A percentile compares a stretch with the other conserved stretches of the same genome.
These are phyloP conservation scores for Bipolaris zeicola DNA, from an alignment of 2,329 filamentous ascomycete genomes.

Conservation along the genomic window DNA sequence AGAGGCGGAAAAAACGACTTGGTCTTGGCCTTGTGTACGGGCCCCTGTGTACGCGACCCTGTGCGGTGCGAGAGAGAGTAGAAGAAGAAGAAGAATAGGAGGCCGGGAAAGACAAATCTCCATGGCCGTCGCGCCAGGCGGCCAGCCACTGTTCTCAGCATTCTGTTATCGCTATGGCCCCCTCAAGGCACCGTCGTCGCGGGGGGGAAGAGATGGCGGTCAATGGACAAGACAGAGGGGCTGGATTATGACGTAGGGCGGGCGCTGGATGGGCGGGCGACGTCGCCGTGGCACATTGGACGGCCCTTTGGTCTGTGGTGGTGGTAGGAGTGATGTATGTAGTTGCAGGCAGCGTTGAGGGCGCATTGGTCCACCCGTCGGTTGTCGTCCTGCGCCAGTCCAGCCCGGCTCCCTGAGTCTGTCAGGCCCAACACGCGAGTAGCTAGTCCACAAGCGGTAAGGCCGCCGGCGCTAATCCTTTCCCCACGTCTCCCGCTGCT, in stretches of 20 bases:
- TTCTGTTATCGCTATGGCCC: constrained; percentile 17
- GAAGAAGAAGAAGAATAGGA: constrained; percentile 42
- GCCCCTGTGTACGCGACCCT: constrained; percentile 16
- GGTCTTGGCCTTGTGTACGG: constrained; percentile 38
- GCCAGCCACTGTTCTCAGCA: constrained; percentile 35
- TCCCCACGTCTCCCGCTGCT: neutral
- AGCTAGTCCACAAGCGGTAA: constrained; percentile 9
- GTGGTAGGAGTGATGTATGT: constrained; percentile 5
- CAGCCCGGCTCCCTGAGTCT: constrained; percentile 19
- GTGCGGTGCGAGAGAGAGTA: constrained; percentile 37
- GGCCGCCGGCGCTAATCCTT: constrained; percentile 9
- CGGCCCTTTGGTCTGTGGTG: constrained; percentile 5
- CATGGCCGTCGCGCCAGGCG: constrained; percentile 39
- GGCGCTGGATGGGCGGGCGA: constrained; percentile 10
- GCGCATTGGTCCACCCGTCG: constrained; percentile 13
- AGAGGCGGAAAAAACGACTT: constrained; percentile 48
- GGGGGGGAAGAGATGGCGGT: constrained; percentile 2
- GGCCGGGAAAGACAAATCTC: constrained; percentile 39
- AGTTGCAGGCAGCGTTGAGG: constrained; percentile 5
- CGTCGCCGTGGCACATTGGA: constrained; percentile 23
- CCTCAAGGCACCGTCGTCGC: constrained; percentile 8
- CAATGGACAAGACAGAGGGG: neutral
- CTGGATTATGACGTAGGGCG: constrained; percentile 3
- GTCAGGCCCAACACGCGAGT: constrained; percentile 9
- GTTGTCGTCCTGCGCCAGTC: constrained; percentile 13